These are phyloP conservation scores for Paracorniculantispora psalliotae DNA, from an alignment of 2,329 filamentous ascomycete species.

Conservation along the genomic window DNA sequence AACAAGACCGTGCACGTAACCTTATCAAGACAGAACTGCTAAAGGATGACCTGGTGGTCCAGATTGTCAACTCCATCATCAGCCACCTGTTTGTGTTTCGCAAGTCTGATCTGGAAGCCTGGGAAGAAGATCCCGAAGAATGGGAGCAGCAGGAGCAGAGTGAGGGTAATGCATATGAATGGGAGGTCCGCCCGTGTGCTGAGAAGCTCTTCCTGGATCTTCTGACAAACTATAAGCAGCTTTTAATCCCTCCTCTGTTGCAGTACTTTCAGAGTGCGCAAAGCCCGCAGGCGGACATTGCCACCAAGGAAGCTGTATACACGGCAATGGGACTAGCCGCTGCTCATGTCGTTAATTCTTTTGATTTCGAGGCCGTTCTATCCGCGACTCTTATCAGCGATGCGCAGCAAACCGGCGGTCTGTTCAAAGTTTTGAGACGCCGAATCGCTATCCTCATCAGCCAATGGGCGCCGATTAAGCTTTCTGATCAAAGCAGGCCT, in stretches of 20 bases:
- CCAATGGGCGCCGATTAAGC: slow-evolving; percentile 80
- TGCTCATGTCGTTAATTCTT: slow-evolving; percentile 62
- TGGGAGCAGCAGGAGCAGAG: slow-evolving; percentile 91
- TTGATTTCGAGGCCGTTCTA: slow-evolving; percentile 82
- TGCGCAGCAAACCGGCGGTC: slow-evolving; percentile 56
- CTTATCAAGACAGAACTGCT: slow-evolving; percentile 71
- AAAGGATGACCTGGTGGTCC: slow-evolving; percentile 68
- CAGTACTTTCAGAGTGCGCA: slow-evolving; percentile 77
- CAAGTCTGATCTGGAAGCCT: slow-evolving; percentile 77
- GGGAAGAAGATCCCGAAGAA: slow-evolving; percentile 91
- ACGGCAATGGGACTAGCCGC: slow-evolving; percentile 86
- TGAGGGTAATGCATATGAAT: slow-evolving; percentile 81
- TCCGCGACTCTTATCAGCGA: slow-evolving; percentile 71
- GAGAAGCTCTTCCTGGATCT: slow-evolving; percentile 93
- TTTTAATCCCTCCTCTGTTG: slow-evolving; percentile 74
- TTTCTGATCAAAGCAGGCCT: slow-evolving; percentile 61
- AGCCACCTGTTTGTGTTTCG: slow-evolving; percentile 86
- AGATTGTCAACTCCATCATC: slow-evolving; percentile 80
- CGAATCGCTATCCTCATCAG: slow-evolving; percentile 84
- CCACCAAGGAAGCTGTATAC: slow-evolving; percentile 91
- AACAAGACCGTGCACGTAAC: slow-evolving; percentile 65
- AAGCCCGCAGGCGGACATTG: slow-evolving; percentile 59
- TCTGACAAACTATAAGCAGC: slow-evolving; percentile 78
- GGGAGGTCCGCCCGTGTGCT: slow-evolving; percentile 84
- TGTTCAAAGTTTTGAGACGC: slow-evolving; percentile 78